Base-by-base conservation (phyloP, 129 eudicot genomes). In the Escallonia herrerae region DNA sequence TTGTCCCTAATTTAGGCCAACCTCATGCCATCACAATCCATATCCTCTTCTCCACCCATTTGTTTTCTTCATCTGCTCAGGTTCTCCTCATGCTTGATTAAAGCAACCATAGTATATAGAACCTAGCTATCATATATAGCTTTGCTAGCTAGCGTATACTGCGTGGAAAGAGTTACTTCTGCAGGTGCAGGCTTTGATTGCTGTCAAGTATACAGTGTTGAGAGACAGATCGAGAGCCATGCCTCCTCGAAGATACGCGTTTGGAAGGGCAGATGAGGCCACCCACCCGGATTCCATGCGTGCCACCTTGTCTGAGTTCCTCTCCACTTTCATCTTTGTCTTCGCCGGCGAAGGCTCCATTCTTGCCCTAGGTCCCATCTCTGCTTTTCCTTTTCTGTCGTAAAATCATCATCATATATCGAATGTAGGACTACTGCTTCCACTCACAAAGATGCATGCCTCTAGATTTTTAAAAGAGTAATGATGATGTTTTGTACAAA, bases 291-390 rank as follows among this genome's bases (percentile, higher is more conserved):
- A 87, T 55, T 87, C 96, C 43, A 80, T 83, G 37, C 79, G 91
- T 37, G 97, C 97, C 62, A 79, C 97, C 62, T 71, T 91, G 73
- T 72, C 95, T 1, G 97, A 91, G 64, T 87, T 91, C 58, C 66
- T 91, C 14, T 91, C 97, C 63, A 91, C 97, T 40, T 83, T 87
- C 73, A 61, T 91, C 75, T 91, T 82, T 48, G 95, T 91, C 8
- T 91, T 91, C 9, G 97, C 97, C 7, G 95, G 80, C 11, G 97
- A 91, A 81, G 97, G 97, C 75, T 85, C 89, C 40, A 60, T 81
- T 8, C 91, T 91, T 15, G 95, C 97, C 56, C 75, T 91, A 4
- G 80, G 97, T 90, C 67, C 15, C 59, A 55, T 55, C 9, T 55
- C 7, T 3, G 5, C 7, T 55, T 14, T 46, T 46, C 6, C 7